phyloP scores from a whole-genome alignment of 441 rosid species.

The Populus hybrid region DNA sequence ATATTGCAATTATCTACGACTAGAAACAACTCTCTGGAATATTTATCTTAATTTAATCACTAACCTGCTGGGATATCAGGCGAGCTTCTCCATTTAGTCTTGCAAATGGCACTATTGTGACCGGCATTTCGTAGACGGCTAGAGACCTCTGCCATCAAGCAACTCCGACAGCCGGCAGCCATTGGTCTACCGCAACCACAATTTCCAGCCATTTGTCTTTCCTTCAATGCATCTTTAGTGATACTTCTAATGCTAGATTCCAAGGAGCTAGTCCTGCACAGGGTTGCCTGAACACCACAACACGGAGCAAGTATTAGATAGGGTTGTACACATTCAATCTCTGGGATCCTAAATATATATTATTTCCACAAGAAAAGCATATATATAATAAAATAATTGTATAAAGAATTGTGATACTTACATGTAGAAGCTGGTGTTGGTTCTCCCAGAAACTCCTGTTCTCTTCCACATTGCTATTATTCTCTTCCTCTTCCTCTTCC shows the following conservation, averaged over 20 bases:
- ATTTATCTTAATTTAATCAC: neutral
- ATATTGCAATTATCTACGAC: too few relatives aligned
- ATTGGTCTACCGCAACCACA: slow-evolving; percentile 42
- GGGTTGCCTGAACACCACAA: slow-evolving; percentile 25
- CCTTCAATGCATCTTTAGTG: slow-evolving; percentile 43
- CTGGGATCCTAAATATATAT: too few relatives aligned
- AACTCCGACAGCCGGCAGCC: slow-evolving; percentile 39
- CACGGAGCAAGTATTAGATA: neutral
- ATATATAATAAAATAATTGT: too few relatives aligned
- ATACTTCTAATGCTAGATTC: slow-evolving; percentile 46
- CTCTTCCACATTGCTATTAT: slow-evolving; percentile 12
- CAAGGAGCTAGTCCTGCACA: slow-evolving; percentile 41
- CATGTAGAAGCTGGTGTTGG: slow-evolving; percentile 42
- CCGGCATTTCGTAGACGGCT: slow-evolving; percentile 40
- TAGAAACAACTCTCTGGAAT: neutral
- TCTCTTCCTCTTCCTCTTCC: slow-evolving; percentile 25
- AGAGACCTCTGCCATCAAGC: slow-evolving; percentile 49
- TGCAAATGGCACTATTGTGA: slow-evolving; percentile 41
- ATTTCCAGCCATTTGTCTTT: slow-evolving; percentile 20
- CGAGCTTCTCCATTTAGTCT: slow-evolving; percentile 56
- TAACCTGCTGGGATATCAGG: slow-evolving; percentile 52
- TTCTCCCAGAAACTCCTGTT: slow-evolving; percentile 44
- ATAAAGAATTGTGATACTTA: neutral
- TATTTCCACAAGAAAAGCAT: neutral
- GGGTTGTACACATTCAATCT: neutral